Conservation (phyloP, 176 grass and related monocot genomes). For the Eremochloa ophiuroides region DNA sequence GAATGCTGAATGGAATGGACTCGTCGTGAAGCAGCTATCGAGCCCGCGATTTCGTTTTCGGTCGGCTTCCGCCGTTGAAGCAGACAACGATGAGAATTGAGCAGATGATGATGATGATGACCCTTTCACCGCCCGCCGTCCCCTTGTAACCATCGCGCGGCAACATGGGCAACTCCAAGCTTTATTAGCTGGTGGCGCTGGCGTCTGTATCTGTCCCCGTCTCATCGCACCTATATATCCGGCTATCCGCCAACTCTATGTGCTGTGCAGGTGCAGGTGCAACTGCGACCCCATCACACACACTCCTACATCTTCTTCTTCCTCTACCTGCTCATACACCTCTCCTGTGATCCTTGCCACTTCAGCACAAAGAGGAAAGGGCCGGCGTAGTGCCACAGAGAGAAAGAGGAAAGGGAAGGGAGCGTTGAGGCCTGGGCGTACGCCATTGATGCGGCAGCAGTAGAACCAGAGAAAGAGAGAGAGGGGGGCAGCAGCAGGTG, state of each 20-base stretch:
- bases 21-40: neutral
- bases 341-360: neutral
- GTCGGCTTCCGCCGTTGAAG: neutral
- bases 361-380: neutral
- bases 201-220: too few species aligned
- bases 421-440: neutral
- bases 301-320: neutral
- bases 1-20: too few species aligned
- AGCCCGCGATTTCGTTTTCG: neutral
- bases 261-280: neutral
- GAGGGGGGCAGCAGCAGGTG: neutral
- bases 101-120: too few species aligned
- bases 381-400: neutral
- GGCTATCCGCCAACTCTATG: neutral
- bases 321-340: neutral
- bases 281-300: neutral
- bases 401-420: neutral
- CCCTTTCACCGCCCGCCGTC: conserved; percentile 9
- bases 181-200: neutral
- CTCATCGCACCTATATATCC: neutral
- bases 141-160: conserved; percentile 38
- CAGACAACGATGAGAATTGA: too few species aligned
- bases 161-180: neutral
- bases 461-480: neutral
- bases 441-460: conserved; percentile 16